Evolutionary conservation across 169 alveolate species (phyloP).

Genomic region (Eimeria acervulina): DNA sequence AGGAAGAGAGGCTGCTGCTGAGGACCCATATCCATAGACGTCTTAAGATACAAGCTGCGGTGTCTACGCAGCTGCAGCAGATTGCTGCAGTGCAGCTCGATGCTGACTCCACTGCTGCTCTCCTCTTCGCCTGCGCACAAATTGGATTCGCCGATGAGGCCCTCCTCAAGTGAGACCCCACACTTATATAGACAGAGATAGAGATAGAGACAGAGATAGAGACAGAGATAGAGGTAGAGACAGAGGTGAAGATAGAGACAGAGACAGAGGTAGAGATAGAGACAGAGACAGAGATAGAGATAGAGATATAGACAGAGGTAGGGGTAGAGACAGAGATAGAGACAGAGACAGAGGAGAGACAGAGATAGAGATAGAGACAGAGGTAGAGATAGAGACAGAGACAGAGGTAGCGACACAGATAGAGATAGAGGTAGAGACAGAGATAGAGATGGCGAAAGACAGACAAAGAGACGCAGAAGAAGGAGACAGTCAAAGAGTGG

Average conservation of each 20-base stretch:
- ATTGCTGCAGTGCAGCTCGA: slow-evolving; percentile 41
- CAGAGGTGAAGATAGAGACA: neutral
- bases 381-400: neutral
- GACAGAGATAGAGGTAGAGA: no score
- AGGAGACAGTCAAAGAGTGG: neutral
- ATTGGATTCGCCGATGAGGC: slow-evolving; percentile 75
- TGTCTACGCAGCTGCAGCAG: slow-evolving; percentile 56
- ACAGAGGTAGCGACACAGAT: neutral
- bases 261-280: neutral
- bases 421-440: no score
- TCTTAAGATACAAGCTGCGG: slow-evolving; percentile 69
- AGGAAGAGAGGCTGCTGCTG: slow-evolving; percentile 59
- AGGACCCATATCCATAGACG: slow-evolving; percentile 81
- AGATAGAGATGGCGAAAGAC: no score
- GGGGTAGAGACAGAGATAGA: no score
- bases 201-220: no score
- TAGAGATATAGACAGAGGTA: neutral
- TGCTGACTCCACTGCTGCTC: slow-evolving; percentile 53
- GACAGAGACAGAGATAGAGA: neutral
- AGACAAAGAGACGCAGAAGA: neutral
- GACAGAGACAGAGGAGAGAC: no score
- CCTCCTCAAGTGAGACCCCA: neutral
- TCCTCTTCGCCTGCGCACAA: slow-evolving; percentile 76
- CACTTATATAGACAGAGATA: no score
- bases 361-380: neutral